phyloP scores from a whole-genome alignment of 2,329 filamentous ascomycete genomes.

The Periconia macrospinosa region DNA sequence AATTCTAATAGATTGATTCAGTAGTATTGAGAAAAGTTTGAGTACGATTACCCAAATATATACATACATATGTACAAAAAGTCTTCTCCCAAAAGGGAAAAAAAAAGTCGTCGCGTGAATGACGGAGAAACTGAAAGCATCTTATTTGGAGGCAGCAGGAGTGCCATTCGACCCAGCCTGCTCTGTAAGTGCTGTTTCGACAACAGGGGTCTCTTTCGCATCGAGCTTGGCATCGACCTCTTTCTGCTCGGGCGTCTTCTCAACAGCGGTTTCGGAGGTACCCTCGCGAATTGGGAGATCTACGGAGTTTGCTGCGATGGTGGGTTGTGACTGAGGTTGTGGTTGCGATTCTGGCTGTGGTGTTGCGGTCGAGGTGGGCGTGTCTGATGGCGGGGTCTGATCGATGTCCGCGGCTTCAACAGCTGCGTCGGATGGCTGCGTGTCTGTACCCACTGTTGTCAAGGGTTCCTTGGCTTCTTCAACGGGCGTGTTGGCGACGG shows the following conservation, averaged over 20 bases:
- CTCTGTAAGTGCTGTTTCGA: constrained; percentile 38
- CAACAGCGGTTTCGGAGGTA: constrained; percentile 41
- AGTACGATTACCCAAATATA: no score
- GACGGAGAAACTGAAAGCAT: no score
- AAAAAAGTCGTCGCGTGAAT: no score
- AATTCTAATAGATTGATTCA: no score
- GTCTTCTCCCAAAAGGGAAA: no score
- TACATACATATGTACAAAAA: no score
- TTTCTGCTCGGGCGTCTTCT: constrained; percentile 34
- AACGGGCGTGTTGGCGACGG: constrained; percentile 32
- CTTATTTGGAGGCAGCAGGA: no score
- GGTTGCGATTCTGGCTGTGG: constrained; percentile 8
- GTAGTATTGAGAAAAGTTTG: no score
- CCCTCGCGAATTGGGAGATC: constrained; percentile 40
- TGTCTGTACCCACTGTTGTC: constrained; percentile 39
- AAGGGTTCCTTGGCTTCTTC: constrained; percentile 25
- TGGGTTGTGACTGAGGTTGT: constrained; percentile 7
- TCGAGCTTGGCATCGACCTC: constrained; percentile 35
- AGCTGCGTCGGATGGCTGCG: constrained; percentile 35
- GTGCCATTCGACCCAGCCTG: constrained; percentile 6
- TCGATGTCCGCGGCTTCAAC: constrained; percentile 17
- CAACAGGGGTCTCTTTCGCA: constrained; percentile 25
- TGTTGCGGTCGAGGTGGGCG: constrained; percentile 17
- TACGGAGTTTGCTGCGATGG: neutral
- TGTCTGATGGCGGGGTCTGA: constrained; percentile 20